Conservation (phyloP, 73 alveolate species). For the Effrenium voratum region DNA sequence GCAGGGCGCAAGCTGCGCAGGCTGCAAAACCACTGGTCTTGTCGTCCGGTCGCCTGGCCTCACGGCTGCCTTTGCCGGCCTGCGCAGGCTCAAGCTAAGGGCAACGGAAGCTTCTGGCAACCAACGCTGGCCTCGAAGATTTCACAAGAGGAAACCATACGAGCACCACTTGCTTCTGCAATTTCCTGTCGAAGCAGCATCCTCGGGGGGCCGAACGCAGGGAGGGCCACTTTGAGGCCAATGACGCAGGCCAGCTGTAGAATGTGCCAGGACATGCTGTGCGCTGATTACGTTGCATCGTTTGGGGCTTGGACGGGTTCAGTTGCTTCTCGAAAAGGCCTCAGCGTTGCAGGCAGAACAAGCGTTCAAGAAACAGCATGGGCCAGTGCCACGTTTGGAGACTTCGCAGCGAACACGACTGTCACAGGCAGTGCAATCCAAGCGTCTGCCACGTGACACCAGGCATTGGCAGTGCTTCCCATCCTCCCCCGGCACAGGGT, state of each 20-base stretch:
- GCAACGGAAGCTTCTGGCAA: neutral
- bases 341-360: neutral
- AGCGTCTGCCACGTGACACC: constrained; percentile 44
- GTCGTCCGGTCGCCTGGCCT: neutral
- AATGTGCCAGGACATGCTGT: neutral
- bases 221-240: neutral
- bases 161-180: constrained; percentile 16
- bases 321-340: constrained; percentile 59
- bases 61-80: constrained; percentile 16
- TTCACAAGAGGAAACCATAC: constrained; percentile 39
- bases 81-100: neutral
- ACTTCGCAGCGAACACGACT: too few relatives aligned
- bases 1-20: neutral
- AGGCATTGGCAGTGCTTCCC: constrained; percentile 83
- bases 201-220: neutral
- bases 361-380: too few relatives aligned
- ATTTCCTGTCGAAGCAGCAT: constrained; percentile 24
- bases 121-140: constrained; percentile 39
- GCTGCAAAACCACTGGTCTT: neutral
- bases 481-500: constrained; percentile 81
- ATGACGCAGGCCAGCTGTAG: neutral
- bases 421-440: too few relatives aligned
- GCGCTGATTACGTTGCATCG: neutral
- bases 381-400: too few relatives aligned
- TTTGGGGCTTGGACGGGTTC: constrained; percentile 42